A percentile compares a stretch with the other conserved stretches of the same genome.
Conservation (phyloP, 495 filamentous ascomycete species). For the Xylaria longipes region DNA sequence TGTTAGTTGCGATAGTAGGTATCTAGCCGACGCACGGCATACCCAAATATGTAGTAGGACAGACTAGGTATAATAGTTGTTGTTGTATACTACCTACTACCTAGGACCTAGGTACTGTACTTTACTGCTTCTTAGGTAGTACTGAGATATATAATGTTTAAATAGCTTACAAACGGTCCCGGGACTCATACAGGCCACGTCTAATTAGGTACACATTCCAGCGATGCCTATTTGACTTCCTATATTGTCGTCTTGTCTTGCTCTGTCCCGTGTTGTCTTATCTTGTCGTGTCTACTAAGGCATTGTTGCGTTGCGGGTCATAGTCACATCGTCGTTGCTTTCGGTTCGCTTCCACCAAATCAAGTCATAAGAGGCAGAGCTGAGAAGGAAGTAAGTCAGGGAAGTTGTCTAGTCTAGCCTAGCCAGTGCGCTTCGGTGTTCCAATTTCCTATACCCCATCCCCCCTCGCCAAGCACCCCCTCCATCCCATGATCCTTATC, state of each 20-base stretch:
- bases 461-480: conserved; percentile 39
- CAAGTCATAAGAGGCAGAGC: conserved; percentile 6
- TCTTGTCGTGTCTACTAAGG: not conserved
- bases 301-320: conserved; percentile 15
- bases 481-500: conserved; percentile 33
- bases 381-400: conserved; percentile 15
- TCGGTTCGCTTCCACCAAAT: conserved; percentile 11
- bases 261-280: not conserved
- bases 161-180: not conserved
- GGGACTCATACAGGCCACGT: not conserved
- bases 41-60: not conserved
- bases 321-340: conserved; percentile 18
- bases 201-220: not conserved
- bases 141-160: not conserved
- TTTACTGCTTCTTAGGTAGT: no score
- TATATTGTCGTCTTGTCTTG: not conserved
- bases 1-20: no score
- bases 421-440: conserved; percentile 5
- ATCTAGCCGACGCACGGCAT: no score
- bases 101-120: no score
- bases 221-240: not conserved
- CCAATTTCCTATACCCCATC: conserved; percentile 23
- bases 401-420: not conserved
- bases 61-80: not conserved
- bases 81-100: not conserved